These are phyloP conservation scores for Physaria fendleri DNA, from an alignment of 345 rosid species.

Conservation along the genomic window DNA sequence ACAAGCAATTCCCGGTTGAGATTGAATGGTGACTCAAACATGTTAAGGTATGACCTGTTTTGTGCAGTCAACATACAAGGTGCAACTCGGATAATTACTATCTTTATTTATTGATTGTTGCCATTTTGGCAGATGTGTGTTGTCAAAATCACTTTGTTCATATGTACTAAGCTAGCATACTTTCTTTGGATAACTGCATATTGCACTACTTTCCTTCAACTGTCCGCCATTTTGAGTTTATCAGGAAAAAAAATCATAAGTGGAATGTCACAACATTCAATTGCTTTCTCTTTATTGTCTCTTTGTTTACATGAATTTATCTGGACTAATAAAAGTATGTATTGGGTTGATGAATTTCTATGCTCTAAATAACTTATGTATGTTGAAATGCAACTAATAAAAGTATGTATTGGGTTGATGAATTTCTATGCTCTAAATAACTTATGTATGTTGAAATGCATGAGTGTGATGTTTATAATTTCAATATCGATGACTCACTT, in stretches of 20 bases:
- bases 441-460: slow-evolving; percentile 11
- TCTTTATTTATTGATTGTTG: not conserved
- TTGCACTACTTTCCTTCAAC: not conserved
- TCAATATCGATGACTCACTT: not conserved
- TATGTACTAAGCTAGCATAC: slow-evolving; percentile 6
- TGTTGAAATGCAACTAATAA: slow-evolving; percentile 7
- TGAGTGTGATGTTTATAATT: not conserved
- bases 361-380: not conserved
- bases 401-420: slow-evolving; percentile 15
- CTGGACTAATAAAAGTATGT: slow-evolving; percentile 9
- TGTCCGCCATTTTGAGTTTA: not conserved
- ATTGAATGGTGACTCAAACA: slow-evolving; percentile 66
- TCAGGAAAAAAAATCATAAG: slow-evolving; percentile 2
- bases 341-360: slow-evolving; percentile 9
- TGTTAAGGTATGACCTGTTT: slow-evolving; percentile 51
- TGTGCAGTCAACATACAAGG: slow-evolving; percentile 8
- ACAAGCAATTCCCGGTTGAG: slow-evolving; percentile 51
- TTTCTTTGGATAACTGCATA: not conserved
- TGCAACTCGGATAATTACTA: not conserved
- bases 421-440: not conserved
- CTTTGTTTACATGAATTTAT: slow-evolving; percentile 5
- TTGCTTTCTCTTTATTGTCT: not conserved
- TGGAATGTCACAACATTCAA: not conserved
- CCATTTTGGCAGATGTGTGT: slow-evolving; percentile 10
- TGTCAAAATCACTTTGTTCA: not conserved